phyloP scores from a whole-genome alignment of 805 yeast genomes.

The Candida sonorensis region DNA sequence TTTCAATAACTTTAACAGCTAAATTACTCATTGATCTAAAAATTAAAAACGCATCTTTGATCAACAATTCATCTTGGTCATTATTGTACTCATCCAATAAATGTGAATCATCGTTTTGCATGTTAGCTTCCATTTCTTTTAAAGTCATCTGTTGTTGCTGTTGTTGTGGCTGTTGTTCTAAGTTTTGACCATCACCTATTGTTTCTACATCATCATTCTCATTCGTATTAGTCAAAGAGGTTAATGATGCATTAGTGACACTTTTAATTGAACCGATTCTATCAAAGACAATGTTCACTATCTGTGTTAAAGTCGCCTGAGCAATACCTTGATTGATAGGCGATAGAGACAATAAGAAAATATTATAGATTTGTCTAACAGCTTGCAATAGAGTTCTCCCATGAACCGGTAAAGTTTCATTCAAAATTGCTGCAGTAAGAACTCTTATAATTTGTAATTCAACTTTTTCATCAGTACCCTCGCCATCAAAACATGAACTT shows the following conservation, averaged over 20 bases:
- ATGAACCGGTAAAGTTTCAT: slow-evolving; percentile 77
- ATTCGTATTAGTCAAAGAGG: neutral
- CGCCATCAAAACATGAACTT: slow-evolving; percentile 82
- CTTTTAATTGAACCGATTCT: slow-evolving; percentile 32
- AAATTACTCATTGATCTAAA: slow-evolving; percentile 94
- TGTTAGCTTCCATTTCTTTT: slow-evolving; percentile 46
- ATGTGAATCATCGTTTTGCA: slow-evolving; percentile 46
- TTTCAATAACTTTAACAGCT: slow-evolving; percentile 77
- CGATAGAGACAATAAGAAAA: slow-evolving; percentile 76
- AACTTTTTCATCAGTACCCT: slow-evolving; percentile 81
- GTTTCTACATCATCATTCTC: slow-evolving; percentile 2
- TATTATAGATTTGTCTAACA: slow-evolving; percentile 86
- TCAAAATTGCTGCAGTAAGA: slow-evolving; percentile 77
- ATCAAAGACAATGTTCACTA: slow-evolving; percentile 79
- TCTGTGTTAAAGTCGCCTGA: slow-evolving; percentile 90
- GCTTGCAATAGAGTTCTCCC: slow-evolving; percentile 87
- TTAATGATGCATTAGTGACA: neutral
- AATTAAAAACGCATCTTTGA: slow-evolving; percentile 87
- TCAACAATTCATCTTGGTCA: slow-evolving; percentile 59
- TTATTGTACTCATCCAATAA: slow-evolving; percentile 41
- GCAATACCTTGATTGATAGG: slow-evolving; percentile 88
- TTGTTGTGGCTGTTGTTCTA: neutral
- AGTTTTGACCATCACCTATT: neutral
- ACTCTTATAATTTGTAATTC: slow-evolving; percentile 94
- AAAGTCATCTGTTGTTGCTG: slow-evolving; percentile 38